Percentiles rank a stretch among this genome's conserved stretches.
Evolutionary conservation across 306 rosid species (phyloP).

Genomic region (Citrullus mucosospermus): DNA sequence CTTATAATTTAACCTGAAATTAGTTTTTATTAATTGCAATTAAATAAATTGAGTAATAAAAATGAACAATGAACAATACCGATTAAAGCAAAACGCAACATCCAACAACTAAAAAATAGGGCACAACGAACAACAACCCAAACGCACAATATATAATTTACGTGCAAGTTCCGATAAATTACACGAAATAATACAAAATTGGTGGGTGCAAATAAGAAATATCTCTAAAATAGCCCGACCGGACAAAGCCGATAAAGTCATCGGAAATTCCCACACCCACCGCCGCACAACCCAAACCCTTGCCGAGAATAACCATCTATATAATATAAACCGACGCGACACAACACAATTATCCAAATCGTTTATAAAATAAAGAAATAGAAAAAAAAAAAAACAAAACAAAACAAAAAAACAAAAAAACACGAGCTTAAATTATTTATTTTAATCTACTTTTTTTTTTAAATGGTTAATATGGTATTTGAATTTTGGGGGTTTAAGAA

Average conservation of each 20-base stretch:
- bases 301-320: not conserved
- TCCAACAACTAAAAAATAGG: not conserved
- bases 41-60: too few species aligned
- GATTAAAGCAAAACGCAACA: not conserved
- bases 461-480: not conserved
- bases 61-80: not conserved
- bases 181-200: slow-evolving; percentile 8
- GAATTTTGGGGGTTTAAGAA: slow-evolving; percentile 19
- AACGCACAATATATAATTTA: not conserved
- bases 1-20: too few species aligned
- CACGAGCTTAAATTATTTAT: not conserved
- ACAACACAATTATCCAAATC: not conserved
- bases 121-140: not conserved
- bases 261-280: not conserved
- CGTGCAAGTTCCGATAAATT: slow-evolving; percentile 1
- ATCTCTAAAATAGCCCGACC: not conserved
- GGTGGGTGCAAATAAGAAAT: not conserved
- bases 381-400: too few species aligned
- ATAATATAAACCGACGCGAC: not conserved
- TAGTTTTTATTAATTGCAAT: too few species aligned
- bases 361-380: not conserved
- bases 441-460: not conserved
- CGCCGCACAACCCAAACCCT: not conserved
- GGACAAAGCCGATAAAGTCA: not conserved
- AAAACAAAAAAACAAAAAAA: not conserved